These are phyloP conservation scores for Globisporangium perplexum DNA, from an alignment of 352 stramenopile species.

Conservation along the genomic window DNA sequence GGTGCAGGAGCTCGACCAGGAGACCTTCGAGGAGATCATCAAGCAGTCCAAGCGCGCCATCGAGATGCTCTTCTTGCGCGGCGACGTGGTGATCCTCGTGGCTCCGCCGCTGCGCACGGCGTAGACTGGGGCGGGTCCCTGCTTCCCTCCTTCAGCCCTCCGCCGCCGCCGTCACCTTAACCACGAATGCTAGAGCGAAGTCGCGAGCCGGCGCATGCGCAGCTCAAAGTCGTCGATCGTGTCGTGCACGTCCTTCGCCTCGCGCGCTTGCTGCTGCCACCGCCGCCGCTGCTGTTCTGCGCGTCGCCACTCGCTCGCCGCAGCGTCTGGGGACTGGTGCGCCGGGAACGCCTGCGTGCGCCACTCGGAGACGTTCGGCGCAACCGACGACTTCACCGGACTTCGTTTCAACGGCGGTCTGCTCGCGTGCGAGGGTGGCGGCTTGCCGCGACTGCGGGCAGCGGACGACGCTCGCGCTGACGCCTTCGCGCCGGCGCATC, in stretches of 20 bases:
- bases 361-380: slow-evolving; percentile 35
- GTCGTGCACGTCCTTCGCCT: slow-evolving; percentile 20
- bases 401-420: background rate
- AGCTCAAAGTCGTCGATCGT: slow-evolving; percentile 41
- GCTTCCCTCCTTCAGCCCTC: background rate
- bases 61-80: slow-evolving; percentile 99
- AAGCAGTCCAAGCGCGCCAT: slow-evolving; percentile 93
- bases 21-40: slow-evolving; percentile 98
- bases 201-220: slow-evolving; percentile 15
- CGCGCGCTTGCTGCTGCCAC: slow-evolving; percentile 13
- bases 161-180: background rate
- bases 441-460: slow-evolving; percentile 4
- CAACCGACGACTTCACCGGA: slow-evolving; percentile 24
- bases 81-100: slow-evolving; percentile 98
- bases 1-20: slow-evolving; percentile 94
- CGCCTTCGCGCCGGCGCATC: background rate
- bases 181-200: slow-evolving; percentile 7
- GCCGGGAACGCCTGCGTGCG: slow-evolving; percentile 23
- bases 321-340: slow-evolving; percentile 2
- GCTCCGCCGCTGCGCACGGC: slow-evolving; percentile 93
- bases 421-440: slow-evolving; percentile 6
- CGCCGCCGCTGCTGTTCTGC: slow-evolving; percentile 9
- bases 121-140: slow-evolving; percentile 14
- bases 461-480: background rate
- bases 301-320: slow-evolving; percentile 1